Evolutionary conservation across 768 basidiomycete species (phyloP), one percentile per base, ranked within the genome.

Genomic region (Phylloporus rhodoxanthus): DNA sequence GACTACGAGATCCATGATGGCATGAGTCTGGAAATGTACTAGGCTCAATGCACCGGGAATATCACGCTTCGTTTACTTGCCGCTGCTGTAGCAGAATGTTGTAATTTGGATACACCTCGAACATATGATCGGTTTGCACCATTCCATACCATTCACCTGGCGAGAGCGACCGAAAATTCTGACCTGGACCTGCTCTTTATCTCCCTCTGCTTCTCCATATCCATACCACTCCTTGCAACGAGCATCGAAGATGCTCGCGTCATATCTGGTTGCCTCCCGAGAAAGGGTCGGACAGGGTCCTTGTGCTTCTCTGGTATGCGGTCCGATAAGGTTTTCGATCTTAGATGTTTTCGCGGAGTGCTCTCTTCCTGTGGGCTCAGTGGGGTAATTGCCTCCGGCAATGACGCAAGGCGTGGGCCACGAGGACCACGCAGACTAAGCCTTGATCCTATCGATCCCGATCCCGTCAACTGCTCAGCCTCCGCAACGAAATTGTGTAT

Each of bases 1-100:
- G 91, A 95, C 70, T 95, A 94, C 61, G 91, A 94, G 73, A 93
- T 94, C 56, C 69, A 91, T 63, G 89, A 94, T 61, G 91, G 91
- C 38, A 91, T 90, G 88, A 91, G 87, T 65, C 72, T 94, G 66
- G 91, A 94, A 74, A 82, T 94, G 88, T 90, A 92, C 71, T 93
- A 71, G 48, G 36, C 40, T 29, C 36, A 25, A 30, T 20, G 28
- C 6, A 17, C 11, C 17, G 17, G 39, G 17, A n/a, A 13, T 9
- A 26, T 41, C 43, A 39, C 10, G 39, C 32, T 36, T 40, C 40
- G 20, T 28, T 36, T 33, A 15, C 45, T 21, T 44, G 23, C 19
- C 21, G 26, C 26, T 26, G 44, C 40, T 50, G 50, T 59, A 59
- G 26, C 48, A 50, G 26, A 29, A 51, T 53, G 40, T 45, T 47